Percentiles rank a stretch among this genome's conserved stretches.
phyloP scores from a whole-genome alignment of 306 rosid genomes.

The Prunus mume region DNA sequence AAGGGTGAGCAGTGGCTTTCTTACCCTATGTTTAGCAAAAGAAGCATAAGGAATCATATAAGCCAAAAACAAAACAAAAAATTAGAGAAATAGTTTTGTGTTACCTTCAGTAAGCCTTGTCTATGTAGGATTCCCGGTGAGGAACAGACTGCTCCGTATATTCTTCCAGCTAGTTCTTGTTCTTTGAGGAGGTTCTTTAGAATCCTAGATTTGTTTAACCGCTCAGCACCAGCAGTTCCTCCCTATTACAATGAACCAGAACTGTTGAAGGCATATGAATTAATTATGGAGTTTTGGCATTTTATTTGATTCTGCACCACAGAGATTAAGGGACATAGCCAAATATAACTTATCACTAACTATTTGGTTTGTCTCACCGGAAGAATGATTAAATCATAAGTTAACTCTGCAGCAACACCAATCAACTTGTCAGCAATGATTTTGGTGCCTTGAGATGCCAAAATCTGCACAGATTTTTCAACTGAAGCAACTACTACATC shows the following conservation, averaged over 20 bases:
- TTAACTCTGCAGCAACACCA: constrained; percentile 61
- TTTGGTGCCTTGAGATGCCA: constrained; percentile 69
- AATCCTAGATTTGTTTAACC: constrained; percentile 66
- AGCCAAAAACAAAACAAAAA: constrained; percentile 7
- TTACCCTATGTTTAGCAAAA: constrained; percentile 52
- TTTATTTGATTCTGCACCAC: neutral
- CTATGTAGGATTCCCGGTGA: constrained; percentile 57
- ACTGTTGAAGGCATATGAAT: neutral
- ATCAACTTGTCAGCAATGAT: constrained; percentile 76
- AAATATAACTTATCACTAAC: constrained; percentile 15
- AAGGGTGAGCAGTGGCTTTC: constrained; percentile 58
- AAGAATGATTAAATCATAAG: constrained; percentile 79
- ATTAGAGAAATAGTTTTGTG: neutral
- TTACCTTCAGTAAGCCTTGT: constrained; percentile 89
- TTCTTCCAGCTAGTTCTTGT: constrained; percentile 66
- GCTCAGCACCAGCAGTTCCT: constrained; percentile 58
- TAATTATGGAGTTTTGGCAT: neutral
- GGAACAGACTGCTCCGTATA: constrained; percentile 74
- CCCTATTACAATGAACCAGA: constrained; percentile 48
- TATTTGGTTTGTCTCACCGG: constrained; percentile 51
- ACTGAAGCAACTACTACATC: constrained; percentile 82
- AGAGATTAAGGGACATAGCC: neutral
- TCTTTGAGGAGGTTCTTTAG: constrained; percentile 78
- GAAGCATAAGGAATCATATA: constrained; percentile 11
- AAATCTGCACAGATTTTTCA: constrained; percentile 60